These are phyloP conservation scores for Vitis hybrid DNA, from an alignment of 177 flowering plant genomes.

Conservation along the genomic window DNA sequence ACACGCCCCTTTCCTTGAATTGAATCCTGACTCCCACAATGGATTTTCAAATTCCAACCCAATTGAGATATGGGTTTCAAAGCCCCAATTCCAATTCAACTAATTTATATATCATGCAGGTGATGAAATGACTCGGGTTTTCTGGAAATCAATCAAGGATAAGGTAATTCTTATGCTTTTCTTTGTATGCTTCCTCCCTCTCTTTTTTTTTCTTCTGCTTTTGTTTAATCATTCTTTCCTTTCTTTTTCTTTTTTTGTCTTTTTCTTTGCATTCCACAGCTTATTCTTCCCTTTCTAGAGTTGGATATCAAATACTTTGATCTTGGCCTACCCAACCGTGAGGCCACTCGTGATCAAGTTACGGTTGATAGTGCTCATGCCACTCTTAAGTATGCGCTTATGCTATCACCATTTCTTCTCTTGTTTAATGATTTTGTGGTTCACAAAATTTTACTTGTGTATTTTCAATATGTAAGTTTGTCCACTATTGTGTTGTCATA, in stretches of 20 bases:
- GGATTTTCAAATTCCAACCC: no score
- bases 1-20: no score
- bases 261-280: constrained; percentile 43
- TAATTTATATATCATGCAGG: constrained; percentile 38
- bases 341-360: constrained; percentile 91
- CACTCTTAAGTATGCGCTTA: constrained; percentile 68
- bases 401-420: neutral
- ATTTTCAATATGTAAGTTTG: no score
- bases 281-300: constrained; percentile 88
- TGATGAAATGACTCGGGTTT: constrained; percentile 93
- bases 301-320: constrained; percentile 95
- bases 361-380: constrained; percentile 97
- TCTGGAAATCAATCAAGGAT: constrained; percentile 88
- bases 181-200: neutral
- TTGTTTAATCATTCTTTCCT: no score
- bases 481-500: constrained; percentile 11
- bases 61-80: no score
- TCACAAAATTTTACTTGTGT: neutral
- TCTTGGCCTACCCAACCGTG: constrained; percentile 85
- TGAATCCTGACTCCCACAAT: no score
- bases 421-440: neutral
- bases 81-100: no score
- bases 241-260: no score
- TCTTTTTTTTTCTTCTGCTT: no score
- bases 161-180: constrained; percentile 48